Percentiles rank a stretch among this genome's conserved stretches.
Evolutionary conservation across 176 grass and related monocot species (phyloP).

Genomic region (Eremochloa ophiuroides): DNA sequence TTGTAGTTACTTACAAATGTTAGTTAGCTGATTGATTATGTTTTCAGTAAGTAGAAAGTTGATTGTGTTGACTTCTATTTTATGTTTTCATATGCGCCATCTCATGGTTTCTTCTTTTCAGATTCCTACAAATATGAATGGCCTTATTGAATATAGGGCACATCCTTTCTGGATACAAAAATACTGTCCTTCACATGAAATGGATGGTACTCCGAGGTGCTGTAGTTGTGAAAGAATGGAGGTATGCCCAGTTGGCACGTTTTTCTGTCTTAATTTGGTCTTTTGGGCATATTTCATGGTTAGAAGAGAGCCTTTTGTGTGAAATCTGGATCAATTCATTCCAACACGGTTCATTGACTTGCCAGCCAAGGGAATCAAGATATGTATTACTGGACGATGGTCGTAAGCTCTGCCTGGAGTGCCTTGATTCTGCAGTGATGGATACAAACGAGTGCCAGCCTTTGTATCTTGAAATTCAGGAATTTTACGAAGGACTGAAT

Average conservation of each 20-base stretch:
- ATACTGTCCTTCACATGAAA: slow-evolving; percentile 94
- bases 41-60: slow-evolving; percentile 5
- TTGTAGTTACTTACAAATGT: background rate
- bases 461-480: slow-evolving; percentile 79
- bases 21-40: background rate
- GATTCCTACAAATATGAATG: slow-evolving; percentile 87
- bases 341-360: slow-evolving; percentile 34
- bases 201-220: slow-evolving; percentile 90
- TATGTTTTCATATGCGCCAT: background rate
- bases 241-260: slow-evolving; percentile 38
- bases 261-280: slow-evolving; percentile 2
- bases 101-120: slow-evolving; percentile 45
- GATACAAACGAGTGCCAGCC: slow-evolving; percentile 87
- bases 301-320: background rate
- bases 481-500: slow-evolving; percentile 94
- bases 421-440: slow-evolving; percentile 88
- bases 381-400: slow-evolving; percentile 85
- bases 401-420: slow-evolving; percentile 87
- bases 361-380: slow-evolving; percentile 80
- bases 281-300: background rate
- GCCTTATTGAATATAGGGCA: slow-evolving; percentile 87
- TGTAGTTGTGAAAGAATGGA: slow-evolving; percentile 99
- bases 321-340: slow-evolving; percentile 19
- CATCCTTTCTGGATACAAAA: slow-evolving; percentile 98
- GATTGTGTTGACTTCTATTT: background rate